phyloP scores from a whole-genome alignment of 306 rosid genomes.

The Pterocarpus santalinus region DNA sequence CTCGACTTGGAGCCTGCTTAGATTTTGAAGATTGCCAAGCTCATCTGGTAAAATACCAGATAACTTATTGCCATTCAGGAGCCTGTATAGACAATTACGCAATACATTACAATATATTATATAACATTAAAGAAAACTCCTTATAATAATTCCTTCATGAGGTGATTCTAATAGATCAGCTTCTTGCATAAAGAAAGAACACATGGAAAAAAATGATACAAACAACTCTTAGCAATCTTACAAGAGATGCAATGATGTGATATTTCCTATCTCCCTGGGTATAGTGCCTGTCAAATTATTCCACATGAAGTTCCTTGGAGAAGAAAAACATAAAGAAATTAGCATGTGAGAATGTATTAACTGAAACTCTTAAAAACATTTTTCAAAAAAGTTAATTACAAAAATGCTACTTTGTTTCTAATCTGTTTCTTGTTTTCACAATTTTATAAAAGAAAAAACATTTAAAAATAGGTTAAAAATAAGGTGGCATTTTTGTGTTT shows the following conservation, averaged over 20 bases:
- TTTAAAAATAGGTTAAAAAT: no score
- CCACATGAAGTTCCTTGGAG: constrained; percentile 90
- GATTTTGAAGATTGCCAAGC: constrained; percentile 63
- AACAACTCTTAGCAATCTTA: constrained; percentile 57
- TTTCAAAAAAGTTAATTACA: background rate
- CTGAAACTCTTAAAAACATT: background rate
- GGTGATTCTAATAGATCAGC: background rate
- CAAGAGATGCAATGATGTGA: constrained; percentile 73
- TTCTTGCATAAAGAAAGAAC: constrained; percentile 13
- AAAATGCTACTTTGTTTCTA: no score
- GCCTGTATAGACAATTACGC: constrained; percentile 52
- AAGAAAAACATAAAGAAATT: constrained; percentile 46
- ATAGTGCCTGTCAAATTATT: constrained; percentile 72
- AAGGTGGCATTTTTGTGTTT: no score
- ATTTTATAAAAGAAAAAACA: no score
- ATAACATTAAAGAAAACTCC: no score
- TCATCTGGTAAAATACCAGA: constrained; percentile 68
- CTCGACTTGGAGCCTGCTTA: constrained; percentile 63
- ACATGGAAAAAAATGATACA: background rate
- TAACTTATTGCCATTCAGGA: constrained; percentile 65
- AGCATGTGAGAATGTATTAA: constrained; percentile 42
- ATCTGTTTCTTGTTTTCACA: no score
- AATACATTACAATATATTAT: constrained; percentile 3
- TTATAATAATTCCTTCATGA: no score
- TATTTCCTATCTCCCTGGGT: constrained; percentile 85